Evolutionary conservation across 2,329 filamentous ascomycete genomes (phyloP), one percentile per base, ranked within the genome.

Genomic region (Mycogone perniciosa): DNA sequence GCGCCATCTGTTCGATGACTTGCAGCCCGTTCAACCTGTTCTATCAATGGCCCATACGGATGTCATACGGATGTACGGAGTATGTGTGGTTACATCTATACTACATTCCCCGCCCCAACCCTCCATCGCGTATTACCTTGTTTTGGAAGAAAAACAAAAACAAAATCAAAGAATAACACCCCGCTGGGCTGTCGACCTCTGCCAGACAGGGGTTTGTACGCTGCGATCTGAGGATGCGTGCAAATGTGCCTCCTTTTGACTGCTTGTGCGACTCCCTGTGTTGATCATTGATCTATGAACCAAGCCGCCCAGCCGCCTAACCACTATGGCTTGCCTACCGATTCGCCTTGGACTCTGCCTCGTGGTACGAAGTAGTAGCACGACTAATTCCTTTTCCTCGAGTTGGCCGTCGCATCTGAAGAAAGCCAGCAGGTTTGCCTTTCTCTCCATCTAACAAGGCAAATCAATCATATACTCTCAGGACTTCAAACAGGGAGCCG

Each of bases 41-140:
- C 42, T 39, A 30, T 7, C 27, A 35, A 33, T 33, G 27, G 20
- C 20, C 20, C 20, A 20, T 20, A 20, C 20, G 20, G 20, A 20
- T 20, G 20, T n/a, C n/a, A n/a, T n/a, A n/a, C n/a, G n/a, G n/a
- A n/a, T n/a, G n/a, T n/a, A n/a, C n/a, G n/a, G n/a, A n/a, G n/a
- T 20, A 20, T 20, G 20, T 20, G 3, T 20, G 20, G 20, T 20
- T 20, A 20, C 20, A 20, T 20, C 20, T 31, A 20, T 50, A 41
- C 51, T 39, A 50, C 41, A 46, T 42, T 13, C 30, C 6, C 31
- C 47, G 26, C n/a, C 29, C 31, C 46, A 49, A 48, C 46, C 51
- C 51, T 50, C 37, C 51, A 39, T 39, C 31, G 42, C 26, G 27
- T 39, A 29, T 50, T 31, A 47, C 39, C 40, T 40, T 53, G 51